Conservation (phyloP, 345 rosid genomes). For the Dovyalis caffra region DNA sequence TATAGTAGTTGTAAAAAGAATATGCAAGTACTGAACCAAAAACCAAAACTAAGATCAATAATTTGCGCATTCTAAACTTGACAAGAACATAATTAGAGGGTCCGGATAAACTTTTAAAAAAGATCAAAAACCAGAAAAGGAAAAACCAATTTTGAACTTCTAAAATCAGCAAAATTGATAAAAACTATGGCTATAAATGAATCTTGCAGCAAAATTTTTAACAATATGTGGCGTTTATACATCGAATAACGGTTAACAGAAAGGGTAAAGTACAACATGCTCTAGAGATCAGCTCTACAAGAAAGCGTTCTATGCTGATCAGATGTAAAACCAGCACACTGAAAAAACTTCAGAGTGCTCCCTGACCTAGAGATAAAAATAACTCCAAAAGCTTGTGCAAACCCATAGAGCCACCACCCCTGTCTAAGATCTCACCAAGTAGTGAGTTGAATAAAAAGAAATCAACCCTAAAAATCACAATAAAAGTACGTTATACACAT, state of each 20-base stretch:
- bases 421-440: conserved; percentile 27
- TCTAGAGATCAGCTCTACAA: conserved; percentile 25
- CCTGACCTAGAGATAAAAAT: conserved; percentile 7
- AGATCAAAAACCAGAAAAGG: too few species aligned
- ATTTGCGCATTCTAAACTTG: too few species aligned
- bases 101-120: too few species aligned
- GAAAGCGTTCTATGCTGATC: conserved; percentile 25
- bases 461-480: conserved; percentile 29
- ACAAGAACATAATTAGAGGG: too few species aligned
- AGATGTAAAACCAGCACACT: conserved; percentile 17
- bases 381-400: conserved; percentile 15
- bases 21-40: too few species aligned
- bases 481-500: conserved; percentile 47
- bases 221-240: conserved; percentile 45
- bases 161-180: conserved; percentile 8
- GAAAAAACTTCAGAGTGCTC: conserved; percentile 18
- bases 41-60: too few species aligned
- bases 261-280: conserved; percentile 43
- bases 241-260: conserved; percentile 28
- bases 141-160: not conserved
- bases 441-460: conserved; percentile 16
- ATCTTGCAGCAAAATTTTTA: conserved; percentile 46
- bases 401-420: conserved; percentile 22
- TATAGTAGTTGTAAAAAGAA: too few species aligned
- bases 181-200: conserved; percentile 15